Conservation (phyloP, 768 basidiomycete genomes). For the Trametes maxima region DNA sequence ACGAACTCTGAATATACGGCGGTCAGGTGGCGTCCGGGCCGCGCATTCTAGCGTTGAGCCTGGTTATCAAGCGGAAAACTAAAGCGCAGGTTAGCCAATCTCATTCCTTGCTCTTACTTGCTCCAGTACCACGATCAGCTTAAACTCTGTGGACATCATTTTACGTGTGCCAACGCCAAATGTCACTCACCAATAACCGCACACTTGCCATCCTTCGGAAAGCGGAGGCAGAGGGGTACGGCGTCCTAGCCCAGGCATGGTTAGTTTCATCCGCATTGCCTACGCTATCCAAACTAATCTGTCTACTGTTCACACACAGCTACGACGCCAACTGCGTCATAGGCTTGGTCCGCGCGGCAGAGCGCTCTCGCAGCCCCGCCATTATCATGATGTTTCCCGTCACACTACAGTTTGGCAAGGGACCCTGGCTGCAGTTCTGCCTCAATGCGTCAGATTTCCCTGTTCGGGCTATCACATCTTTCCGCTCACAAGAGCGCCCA, state of each 20-base stretch:
- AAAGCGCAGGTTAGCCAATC: too few species aligned
- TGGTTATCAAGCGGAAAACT: not conserved
- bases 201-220: conserved; percentile 44
- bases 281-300: not conserved
- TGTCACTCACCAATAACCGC: conserved; percentile 34
- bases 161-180: not conserved
- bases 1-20: not conserved
- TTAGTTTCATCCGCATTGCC: conserved; percentile 19
- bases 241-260: conserved; percentile 48
- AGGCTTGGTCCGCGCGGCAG: conserved; percentile 49
- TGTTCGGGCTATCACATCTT: not conserved
- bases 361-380: conserved; percentile 47
- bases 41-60: not conserved
- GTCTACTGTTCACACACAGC: conserved; percentile 28
- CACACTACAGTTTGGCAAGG: conserved; percentile 48
- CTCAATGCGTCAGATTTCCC: conserved; percentile 38
- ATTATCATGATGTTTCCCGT: conserved; percentile 50
- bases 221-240: conserved; percentile 46
- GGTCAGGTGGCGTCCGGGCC: not conserved
- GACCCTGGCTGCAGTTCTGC: conserved; percentile 49
- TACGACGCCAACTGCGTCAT: conserved; percentile 50
- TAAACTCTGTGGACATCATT: not conserved
- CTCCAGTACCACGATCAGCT: not conserved
- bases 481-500: conserved; percentile 14
- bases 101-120: not conserved